These are phyloP conservation scores for Amphicarpaea edgeworthii DNA, from an alignment of 306 rosid species.

Conservation along the genomic window DNA sequence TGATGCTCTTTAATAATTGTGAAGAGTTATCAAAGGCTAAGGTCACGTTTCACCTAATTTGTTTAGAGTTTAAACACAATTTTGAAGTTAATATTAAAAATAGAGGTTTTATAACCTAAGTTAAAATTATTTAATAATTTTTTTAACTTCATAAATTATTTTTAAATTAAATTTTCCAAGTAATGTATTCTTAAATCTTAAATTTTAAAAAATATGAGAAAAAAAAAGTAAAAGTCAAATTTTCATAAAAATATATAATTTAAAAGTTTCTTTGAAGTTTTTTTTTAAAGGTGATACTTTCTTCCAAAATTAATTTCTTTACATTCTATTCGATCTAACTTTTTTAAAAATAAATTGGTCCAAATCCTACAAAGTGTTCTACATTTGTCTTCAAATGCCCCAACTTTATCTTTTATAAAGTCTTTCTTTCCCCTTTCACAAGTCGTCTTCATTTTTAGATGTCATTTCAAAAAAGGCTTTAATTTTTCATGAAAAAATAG, in stretches of 20 bases:
- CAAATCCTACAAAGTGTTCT: conserved; percentile 17
- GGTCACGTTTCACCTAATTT: too few relatives aligned
- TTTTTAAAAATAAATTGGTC: background rate
- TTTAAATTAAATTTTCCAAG: background rate
- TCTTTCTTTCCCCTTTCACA: background rate
- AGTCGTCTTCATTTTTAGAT: conserved; percentile 1
- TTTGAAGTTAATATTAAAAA: background rate
- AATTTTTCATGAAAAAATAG: background rate
- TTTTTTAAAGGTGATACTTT: background rate
- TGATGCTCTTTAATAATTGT: too few relatives aligned
- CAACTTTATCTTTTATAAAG: conserved; percentile 20
- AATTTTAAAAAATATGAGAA: background rate
- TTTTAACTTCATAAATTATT: background rate
- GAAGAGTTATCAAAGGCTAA: too few relatives aligned
- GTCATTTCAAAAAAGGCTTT: background rate
- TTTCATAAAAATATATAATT: background rate
- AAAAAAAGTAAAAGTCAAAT: background rate
- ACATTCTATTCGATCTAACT: background rate
- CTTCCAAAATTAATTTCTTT: background rate
- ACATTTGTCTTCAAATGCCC: conserved; percentile 8
- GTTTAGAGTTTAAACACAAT: background rate
- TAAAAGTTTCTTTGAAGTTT: background rate
- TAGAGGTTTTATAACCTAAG: background rate
- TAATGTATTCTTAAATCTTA: background rate
- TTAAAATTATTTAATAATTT: background rate